phyloP scores from a whole-genome alignment of 768 basidiomycete species.

The Tricholoma terreum region DNA sequence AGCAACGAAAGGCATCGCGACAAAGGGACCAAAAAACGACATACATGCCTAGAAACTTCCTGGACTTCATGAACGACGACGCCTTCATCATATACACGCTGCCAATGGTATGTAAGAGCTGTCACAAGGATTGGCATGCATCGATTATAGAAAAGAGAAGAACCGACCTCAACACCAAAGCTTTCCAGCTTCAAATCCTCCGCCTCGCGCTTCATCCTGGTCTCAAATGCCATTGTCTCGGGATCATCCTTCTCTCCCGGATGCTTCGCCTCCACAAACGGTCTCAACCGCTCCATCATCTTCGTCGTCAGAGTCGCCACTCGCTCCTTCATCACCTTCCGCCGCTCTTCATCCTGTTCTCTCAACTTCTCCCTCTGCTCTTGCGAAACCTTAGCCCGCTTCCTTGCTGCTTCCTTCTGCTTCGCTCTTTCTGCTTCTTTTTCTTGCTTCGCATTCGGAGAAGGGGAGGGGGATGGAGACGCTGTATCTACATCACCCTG shows the following conservation, averaged over 20 bases:
- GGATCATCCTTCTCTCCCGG: slow-evolving; percentile 80
- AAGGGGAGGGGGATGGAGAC: slow-evolving; percentile 18
- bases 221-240: slow-evolving; percentile 78
- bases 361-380: slow-evolving; percentile 86
- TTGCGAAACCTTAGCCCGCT: slow-evolving; percentile 55
- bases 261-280: slow-evolving; percentile 86
- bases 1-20: not conserved
- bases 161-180: slow-evolving; percentile 88
- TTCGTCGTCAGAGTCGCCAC: slow-evolving; percentile 73
- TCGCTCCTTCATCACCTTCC: slow-evolving; percentile 75
- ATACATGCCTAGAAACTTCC: slow-evolving; percentile 87
- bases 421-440: slow-evolving; percentile 40
- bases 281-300: slow-evolving; percentile 79
- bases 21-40: slow-evolving; percentile 25
- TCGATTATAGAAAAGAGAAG: slow-evolving; percentile 1
- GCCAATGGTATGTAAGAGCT: slow-evolving; percentile 89
- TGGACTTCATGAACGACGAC: slow-evolving; percentile 85
- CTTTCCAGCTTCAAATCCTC: slow-evolving; percentile 96
- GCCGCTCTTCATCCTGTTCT: slow-evolving; percentile 77
- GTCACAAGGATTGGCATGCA: not conserved
- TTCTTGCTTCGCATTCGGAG: slow-evolving; percentile 24
- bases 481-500: slow-evolving; percentile 15
- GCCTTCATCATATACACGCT: slow-evolving; percentile 93
- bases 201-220: slow-evolving; percentile 75
- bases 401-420: slow-evolving; percentile 38